These are phyloP conservation scores for Lepiota subincarnata DNA, from an alignment of 768 basidiomycete species.

Conservation along the genomic window DNA sequence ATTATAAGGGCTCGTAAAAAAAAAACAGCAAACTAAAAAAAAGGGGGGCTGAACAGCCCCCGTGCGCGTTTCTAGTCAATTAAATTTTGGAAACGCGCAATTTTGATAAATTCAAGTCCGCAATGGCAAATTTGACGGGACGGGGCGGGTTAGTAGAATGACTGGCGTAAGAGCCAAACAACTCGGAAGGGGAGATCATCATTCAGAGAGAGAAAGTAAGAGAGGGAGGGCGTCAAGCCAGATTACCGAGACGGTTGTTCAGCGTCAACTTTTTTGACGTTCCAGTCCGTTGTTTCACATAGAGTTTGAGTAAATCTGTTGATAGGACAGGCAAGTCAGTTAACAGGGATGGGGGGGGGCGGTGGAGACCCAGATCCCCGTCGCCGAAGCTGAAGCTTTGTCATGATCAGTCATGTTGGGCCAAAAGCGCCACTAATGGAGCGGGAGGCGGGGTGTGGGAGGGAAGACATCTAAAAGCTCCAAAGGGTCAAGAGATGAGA, in stretches of 20 bases:
- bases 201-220: too few relatives aligned
- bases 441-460: not conserved
- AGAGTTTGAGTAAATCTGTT: not conserved
- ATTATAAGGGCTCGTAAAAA: not conserved
- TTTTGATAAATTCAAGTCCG: too few relatives aligned
- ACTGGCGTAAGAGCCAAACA: not conserved
- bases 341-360: not conserved
- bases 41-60: not conserved
- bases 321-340: not conserved
- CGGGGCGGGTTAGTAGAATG: not conserved
- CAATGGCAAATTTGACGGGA: not conserved
- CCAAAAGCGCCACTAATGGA: not conserved
- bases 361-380: not conserved
- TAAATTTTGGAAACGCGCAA: not conserved
- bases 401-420: not conserved
- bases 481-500: not conserved
- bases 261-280: not conserved
- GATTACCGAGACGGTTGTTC: too few relatives aligned
- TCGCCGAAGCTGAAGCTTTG: not conserved
- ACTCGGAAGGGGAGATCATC: too few relatives aligned
- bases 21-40: not conserved
- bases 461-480: not conserved
- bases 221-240: too few relatives aligned
- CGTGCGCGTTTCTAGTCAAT: not conserved
- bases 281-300: not conserved